phyloP scores from a whole-genome alignment of 352 stramenopile species.

The Pythium vanterpoolii region DNA sequence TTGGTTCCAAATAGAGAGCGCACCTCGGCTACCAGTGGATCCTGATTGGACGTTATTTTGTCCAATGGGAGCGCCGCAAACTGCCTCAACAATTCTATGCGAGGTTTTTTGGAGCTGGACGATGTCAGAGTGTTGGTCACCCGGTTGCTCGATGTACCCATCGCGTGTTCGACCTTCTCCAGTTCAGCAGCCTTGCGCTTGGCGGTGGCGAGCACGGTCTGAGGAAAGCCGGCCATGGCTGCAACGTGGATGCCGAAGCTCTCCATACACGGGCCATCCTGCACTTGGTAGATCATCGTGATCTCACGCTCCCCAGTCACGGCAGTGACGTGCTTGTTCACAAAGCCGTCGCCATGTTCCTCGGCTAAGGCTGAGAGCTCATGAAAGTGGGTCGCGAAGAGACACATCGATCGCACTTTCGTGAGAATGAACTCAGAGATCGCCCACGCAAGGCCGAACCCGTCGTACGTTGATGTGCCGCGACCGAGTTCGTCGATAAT shows the following conservation, averaged over 20 bases:
- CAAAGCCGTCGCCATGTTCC: conserved; percentile 59
- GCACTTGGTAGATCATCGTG: conserved; percentile 93
- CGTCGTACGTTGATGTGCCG: conserved; percentile 98
- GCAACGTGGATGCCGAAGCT: conserved; percentile 99
- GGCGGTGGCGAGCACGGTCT: conserved; percentile 90
- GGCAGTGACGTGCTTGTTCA: conserved; percentile 98
- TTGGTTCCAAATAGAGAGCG: conserved; percentile 36
- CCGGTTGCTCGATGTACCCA: conserved; percentile 18
- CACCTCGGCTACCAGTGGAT: conserved; percentile 34
- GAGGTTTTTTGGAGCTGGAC: conserved; percentile 36
- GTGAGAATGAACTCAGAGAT: conserved; percentile 97
- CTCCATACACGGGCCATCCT: conserved; percentile 94
- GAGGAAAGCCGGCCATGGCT: conserved; percentile 95
- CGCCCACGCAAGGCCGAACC: conserved; percentile 95
- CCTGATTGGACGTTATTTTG: conserved; percentile 43
- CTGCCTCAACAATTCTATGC: conserved; percentile 37
- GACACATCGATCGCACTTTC: conserved; percentile 83
- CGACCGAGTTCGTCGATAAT: conserved; percentile 99
- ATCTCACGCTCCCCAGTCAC: conserved; percentile 76
- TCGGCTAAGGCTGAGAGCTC: conserved; percentile 95
- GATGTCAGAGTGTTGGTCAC: conserved; percentile 20
- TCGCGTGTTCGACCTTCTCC: conserved; percentile 73
- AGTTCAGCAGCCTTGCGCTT: conserved; percentile 94
- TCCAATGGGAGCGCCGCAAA: conserved; percentile 75
- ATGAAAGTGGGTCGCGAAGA: conserved; percentile 99